Evolutionary conservation across 306 rosid species (phyloP), one percentile per base, ranked within the genome.

Genomic region (Medicago arabica): DNA sequence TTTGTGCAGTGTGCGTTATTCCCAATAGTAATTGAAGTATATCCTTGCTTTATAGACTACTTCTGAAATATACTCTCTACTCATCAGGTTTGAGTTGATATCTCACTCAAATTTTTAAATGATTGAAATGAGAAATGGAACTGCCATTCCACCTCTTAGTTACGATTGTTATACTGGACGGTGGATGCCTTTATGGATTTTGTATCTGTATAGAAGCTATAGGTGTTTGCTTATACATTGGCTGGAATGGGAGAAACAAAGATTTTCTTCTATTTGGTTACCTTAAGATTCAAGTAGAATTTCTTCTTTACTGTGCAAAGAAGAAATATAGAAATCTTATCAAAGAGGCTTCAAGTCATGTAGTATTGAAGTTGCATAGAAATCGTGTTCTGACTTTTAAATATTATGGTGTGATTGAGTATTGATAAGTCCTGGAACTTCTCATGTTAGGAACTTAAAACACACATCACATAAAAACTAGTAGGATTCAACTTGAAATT

Each of bases 181-280:
- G 75, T 19, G 51, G 43, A 77, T 59, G 34, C 25, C 16, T 69
- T 11, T 51, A 50, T 1, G 55, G 19, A 50, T 15, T 50, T 50
- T 38, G 1, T 60, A 34, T 55, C 63, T 68, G 57, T 64, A 78
- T 61, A 65, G 69, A 68, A 74, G 43, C 15, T 60, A 31, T 49
- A 38, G 15, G 58, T 44, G 18, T 63, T 71, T 70, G 31, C 72
- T 21, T 19, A 13, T 43, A 75, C 69, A 51, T n/a, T 28, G 63
- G 53, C 11, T 16, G 15, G 61, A 12, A 47, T 57, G 13, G 51
- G 60, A 46, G 39, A 71, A 54, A 46, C 16, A 44, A 36, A 38
- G 55, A 66, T 39, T 46, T 36, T 9, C 66, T 55, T 50, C 61
- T 50, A 9, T 41, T 16, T 6, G 53, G 9, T 65, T 41, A 64